A percentile compares a stretch with the other conserved stretches of the same genome.
Conservation (phyloP, 1,284 basidiomycete genomes). For the Leccinum pachyderme region DNA sequence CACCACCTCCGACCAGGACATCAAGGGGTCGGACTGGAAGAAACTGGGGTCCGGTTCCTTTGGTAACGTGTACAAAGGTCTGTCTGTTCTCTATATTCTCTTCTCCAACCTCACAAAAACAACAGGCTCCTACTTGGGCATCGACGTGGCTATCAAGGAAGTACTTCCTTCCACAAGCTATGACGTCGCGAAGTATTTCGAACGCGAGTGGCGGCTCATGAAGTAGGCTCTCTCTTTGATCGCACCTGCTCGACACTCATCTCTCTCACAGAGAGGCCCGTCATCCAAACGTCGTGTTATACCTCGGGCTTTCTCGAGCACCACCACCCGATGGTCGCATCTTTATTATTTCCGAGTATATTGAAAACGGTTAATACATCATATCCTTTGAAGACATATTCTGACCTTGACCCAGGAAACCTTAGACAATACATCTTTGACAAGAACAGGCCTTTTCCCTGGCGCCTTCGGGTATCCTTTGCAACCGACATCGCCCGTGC, state of each 20-base stretch:
- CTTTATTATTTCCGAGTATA: constrained; percentile 88
- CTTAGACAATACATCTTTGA: constrained; percentile 85
- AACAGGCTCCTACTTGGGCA: constrained; percentile 85
- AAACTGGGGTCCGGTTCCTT: constrained; percentile 89
- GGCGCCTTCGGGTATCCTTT: constrained; percentile 90
- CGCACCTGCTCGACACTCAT: constrained; percentile 6
- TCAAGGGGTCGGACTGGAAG: constrained; percentile 79
- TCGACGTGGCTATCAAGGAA: constrained; percentile 96
- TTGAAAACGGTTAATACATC: constrained; percentile 60
- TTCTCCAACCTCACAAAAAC: constrained; percentile 4
- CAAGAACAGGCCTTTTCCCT: constrained; percentile 78
- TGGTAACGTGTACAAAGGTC: constrained; percentile 90
- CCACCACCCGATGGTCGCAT: constrained; percentile 81
- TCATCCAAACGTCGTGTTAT: constrained; percentile 93
- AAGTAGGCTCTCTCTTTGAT: constrained; percentile 44
- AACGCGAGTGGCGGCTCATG: constrained; percentile 96
- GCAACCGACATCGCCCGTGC: constrained; percentile 93
- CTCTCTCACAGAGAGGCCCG: constrained; percentile 59
- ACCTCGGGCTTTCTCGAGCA: constrained; percentile 89
- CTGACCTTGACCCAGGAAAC: constrained; percentile 50
- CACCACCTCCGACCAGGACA: constrained; percentile 54
- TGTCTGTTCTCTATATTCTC: constrained; percentile 5
- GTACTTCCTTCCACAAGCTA: constrained; percentile 87
- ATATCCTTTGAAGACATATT: not conserved
- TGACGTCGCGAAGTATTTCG: constrained; percentile 96